Conservation (phyloP, 257 asterid species). For the Craterostigma plantagineum region DNA sequence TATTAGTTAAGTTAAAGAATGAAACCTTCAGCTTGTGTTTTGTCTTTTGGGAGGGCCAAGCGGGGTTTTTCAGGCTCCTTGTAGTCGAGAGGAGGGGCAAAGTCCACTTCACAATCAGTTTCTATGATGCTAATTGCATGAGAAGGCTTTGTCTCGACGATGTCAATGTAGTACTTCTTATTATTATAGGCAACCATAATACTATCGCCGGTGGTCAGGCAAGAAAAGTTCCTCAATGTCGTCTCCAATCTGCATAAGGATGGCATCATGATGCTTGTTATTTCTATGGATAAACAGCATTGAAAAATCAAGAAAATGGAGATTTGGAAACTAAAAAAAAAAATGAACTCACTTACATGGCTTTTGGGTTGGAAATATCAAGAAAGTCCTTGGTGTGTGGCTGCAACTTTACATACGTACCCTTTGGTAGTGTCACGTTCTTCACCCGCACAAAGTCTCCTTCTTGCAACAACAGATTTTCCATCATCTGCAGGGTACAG, state of each 20-base stretch:
- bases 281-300: no score
- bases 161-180: slow-evolving; percentile 83
- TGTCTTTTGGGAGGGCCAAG: slow-evolving; percentile 26
- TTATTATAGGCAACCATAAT: slow-evolving; percentile 99
- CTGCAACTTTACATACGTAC: slow-evolving; percentile 79
- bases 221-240: slow-evolving; percentile 86
- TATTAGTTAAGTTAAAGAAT: neutral
- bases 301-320: neutral
- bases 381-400: slow-evolving; percentile 93
- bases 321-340: slow-evolving; percentile 1
- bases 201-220: slow-evolving; percentile 92
- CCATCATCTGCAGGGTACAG: slow-evolving; percentile 68
- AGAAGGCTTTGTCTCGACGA: slow-evolving; percentile 92
- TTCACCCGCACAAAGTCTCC: slow-evolving; percentile 78
- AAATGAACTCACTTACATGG: slow-evolving; percentile 56
- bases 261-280: no score
- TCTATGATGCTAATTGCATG: slow-evolving; percentile 81
- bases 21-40: slow-evolving; percentile 55
- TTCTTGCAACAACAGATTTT: slow-evolving; percentile 81
- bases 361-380: slow-evolving; percentile 95
- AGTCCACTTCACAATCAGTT: slow-evolving; percentile 98
- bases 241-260: slow-evolving; percentile 93
- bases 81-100: slow-evolving; percentile 97
- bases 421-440: slow-evolving; percentile 93
- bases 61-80: slow-evolving; percentile 80